A percentile compares a stretch with the other conserved stretches of the same genome.
Evolutionary conservation across 2,329 filamentous ascomycete species (phyloP).

Genomic region (Penicillium sp.): DNA sequence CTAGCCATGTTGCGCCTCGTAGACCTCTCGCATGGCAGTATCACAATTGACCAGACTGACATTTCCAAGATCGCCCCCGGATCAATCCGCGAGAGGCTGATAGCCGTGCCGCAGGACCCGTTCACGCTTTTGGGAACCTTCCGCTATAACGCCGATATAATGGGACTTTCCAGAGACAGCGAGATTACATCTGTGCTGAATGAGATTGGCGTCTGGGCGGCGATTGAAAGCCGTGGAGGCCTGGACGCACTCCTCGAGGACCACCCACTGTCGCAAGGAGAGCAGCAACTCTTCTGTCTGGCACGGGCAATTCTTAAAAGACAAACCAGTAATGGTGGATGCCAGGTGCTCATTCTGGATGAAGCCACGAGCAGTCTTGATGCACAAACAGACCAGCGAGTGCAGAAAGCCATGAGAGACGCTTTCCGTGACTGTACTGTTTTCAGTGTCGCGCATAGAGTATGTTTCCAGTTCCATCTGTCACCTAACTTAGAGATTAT

Average conservation of each 20-base stretch:
- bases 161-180: neutral
- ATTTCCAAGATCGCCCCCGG: neutral
- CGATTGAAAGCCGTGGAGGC: too few species aligned
- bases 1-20: neutral
- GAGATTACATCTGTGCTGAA: neutral
- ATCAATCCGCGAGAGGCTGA: neutral
- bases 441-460: neutral
- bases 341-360: neutral
- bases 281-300: neutral
- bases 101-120: neutral
- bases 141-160: neutral
- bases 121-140: neutral
- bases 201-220: too few species aligned
- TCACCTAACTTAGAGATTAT: too few species aligned
- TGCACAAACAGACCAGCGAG: neutral
- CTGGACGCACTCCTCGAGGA: too few species aligned
- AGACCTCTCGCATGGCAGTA: neutral
- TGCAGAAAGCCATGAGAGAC: neutral
- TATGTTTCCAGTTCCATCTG: neutral
- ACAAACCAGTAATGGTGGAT: neutral
- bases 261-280: too few species aligned
- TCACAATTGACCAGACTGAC: neutral
- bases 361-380: neutral
- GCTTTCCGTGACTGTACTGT: neutral
- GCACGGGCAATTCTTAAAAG: neutral